These are phyloP conservation scores for Auriscalpium vulgare DNA, from an alignment of 768 basidiomycete genomes.

Conservation along the genomic window DNA sequence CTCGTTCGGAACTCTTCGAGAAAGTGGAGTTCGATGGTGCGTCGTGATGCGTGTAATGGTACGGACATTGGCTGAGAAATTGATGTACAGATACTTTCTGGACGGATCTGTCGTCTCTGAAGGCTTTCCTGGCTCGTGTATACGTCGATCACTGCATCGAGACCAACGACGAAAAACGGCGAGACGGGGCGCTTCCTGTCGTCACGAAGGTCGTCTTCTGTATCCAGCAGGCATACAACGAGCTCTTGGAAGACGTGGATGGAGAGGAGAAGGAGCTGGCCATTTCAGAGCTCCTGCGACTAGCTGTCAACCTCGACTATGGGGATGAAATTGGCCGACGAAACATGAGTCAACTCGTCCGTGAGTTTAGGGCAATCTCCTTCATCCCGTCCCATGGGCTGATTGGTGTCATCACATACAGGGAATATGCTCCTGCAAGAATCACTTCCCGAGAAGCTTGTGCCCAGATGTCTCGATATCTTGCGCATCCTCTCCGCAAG, in stretches of 20 bases:
- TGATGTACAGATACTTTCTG: slow-evolving; percentile 58
- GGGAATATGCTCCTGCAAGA: slow-evolving; percentile 78
- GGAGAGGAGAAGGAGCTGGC: slow-evolving; percentile 49
- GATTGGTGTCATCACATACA: slow-evolving; percentile 19
- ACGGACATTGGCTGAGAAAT: background rate
- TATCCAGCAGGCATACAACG: slow-evolving; percentile 67
- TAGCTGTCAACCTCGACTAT: slow-evolving; percentile 81
- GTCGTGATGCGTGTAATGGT: slow-evolving; percentile 12
- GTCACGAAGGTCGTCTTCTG: slow-evolving; percentile 75
- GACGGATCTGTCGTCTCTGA: slow-evolving; percentile 60
- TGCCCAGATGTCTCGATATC: slow-evolving; percentile 77
- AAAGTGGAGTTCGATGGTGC: slow-evolving; percentile 62
- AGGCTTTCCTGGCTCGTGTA: slow-evolving; percentile 73
- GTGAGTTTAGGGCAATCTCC: slow-evolving; percentile 39
- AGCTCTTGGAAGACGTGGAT: slow-evolving; percentile 37
- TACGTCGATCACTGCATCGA: slow-evolving; percentile 72
- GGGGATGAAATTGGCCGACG: slow-evolving; percentile 86
- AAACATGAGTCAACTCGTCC: slow-evolving; percentile 80
- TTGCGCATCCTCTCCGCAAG: slow-evolving; percentile 59
- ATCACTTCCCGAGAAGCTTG: slow-evolving; percentile 56
- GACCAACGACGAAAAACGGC: slow-evolving; percentile 48
- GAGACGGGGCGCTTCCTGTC: slow-evolving; percentile 72
- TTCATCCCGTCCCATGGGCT: background rate
- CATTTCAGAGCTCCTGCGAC: slow-evolving; percentile 71
- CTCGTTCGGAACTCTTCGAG: slow-evolving; percentile 57